Evolutionary conservation across 1,284 basidiomycete species (phyloP).

Genomic region (Rhodotorula mucilaginosa): DNA sequence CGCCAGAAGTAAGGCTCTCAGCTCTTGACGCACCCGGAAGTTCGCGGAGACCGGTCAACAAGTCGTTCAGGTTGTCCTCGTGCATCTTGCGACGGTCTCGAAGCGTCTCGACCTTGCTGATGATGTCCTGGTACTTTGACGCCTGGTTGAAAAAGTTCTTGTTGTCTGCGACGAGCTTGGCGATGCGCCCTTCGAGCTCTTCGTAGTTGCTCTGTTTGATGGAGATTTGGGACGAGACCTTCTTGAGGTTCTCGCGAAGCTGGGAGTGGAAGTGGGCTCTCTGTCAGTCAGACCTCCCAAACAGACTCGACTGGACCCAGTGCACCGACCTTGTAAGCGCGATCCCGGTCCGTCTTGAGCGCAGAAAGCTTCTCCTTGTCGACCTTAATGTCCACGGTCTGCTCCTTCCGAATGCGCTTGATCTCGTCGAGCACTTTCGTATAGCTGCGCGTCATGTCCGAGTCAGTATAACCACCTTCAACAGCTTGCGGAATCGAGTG

Average conservation of each 20-base stretch:
- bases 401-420: slow-evolving; percentile 84
- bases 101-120: slow-evolving; percentile 68
- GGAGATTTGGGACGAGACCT: slow-evolving; percentile 63
- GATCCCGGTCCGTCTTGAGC: slow-evolving; percentile 77
- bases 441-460: slow-evolving; percentile 59
- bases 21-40: slow-evolving; percentile 60
- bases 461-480: neutral
- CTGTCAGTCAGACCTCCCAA: neutral
- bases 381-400: slow-evolving; percentile 82
- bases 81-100: slow-evolving; percentile 65
- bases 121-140: slow-evolving; percentile 78
- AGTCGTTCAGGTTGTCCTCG: slow-evolving; percentile 62
- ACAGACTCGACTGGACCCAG: too few relatives aligned
- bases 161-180: slow-evolving; percentile 69
- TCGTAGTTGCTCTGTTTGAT: slow-evolving; percentile 74
- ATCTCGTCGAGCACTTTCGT: slow-evolving; percentile 96
- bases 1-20: neutral
- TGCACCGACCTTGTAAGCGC: slow-evolving; percentile 63
- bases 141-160: slow-evolving; percentile 77
- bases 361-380: slow-evolving; percentile 84
- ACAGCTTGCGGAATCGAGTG: too few relatives aligned
- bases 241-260: slow-evolving; percentile 66
- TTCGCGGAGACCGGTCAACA: slow-evolving; percentile 60
- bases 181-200: slow-evolving; percentile 65
- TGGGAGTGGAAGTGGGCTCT: slow-evolving; percentile 48